Evolutionary conservation across 2,329 filamentous ascomycete species (phyloP).

Genomic region (Aspergillus niger): DNA sequence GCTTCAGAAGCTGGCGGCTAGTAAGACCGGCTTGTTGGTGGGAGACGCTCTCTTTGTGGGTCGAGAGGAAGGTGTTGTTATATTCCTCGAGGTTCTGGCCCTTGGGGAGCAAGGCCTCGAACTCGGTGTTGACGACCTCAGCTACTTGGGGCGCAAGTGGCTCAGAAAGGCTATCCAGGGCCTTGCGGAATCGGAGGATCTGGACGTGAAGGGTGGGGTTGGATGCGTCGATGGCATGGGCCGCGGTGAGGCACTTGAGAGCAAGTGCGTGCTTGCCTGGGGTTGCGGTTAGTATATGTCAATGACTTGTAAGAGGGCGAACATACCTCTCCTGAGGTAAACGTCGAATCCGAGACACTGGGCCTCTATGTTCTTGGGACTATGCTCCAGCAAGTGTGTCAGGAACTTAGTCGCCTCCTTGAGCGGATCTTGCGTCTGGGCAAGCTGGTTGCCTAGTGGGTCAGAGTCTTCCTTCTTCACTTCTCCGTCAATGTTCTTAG

Average conservation of each 20-base stretch:
- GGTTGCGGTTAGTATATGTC: constrained; percentile 26
- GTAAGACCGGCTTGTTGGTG: constrained; percentile 67
- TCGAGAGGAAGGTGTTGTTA: constrained; percentile 67
- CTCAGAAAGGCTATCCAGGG: constrained; percentile 58
- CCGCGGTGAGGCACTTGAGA: constrained; percentile 78
- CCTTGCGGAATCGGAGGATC: constrained; percentile 67
- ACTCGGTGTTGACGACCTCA: constrained; percentile 69
- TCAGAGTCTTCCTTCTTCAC: constrained; percentile 88
- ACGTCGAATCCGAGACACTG: constrained; percentile 91
- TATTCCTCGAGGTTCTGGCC: constrained; percentile 60
- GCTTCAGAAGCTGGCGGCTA: constrained; percentile 60
- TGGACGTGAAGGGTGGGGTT: constrained; percentile 77
- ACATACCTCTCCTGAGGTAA: constrained; percentile 77
- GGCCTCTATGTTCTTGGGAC: constrained; percentile 75
- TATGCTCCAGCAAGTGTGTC: constrained; percentile 76
- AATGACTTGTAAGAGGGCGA: background rate
- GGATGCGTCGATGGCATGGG: constrained; percentile 67
- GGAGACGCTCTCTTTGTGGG: constrained; percentile 62
- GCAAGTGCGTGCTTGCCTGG: constrained; percentile 85
- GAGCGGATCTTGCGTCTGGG: constrained; percentile 78
- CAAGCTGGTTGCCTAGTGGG: constrained; percentile 76
- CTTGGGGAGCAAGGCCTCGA: constrained; percentile 61
- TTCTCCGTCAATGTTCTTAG: constrained; percentile 58
- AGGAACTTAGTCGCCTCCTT: constrained; percentile 87
- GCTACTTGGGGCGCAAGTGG: constrained; percentile 66